Conservation (phyloP, 2,329 filamentous ascomycete genomes). For the Pseudopyrenochaeta lycopersici region DNA sequence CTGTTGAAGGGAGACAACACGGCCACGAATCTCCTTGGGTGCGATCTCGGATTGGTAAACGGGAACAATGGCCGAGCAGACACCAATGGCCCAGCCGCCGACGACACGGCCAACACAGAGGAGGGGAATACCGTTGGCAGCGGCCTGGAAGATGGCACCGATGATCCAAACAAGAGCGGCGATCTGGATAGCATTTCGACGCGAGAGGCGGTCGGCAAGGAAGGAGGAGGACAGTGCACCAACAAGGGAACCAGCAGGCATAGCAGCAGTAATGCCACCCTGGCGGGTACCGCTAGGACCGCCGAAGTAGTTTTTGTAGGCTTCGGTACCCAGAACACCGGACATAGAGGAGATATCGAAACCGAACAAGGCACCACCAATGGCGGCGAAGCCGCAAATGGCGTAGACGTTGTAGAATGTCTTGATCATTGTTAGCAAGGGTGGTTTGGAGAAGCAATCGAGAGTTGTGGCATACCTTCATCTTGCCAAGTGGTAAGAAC, state of each 20-base stretch:
- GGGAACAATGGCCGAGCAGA: constrained; percentile 89
- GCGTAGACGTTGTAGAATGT: constrained; percentile 63
- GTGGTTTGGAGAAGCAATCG: not conserved
- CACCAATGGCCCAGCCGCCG: constrained; percentile 86
- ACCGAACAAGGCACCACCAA: constrained; percentile 56
- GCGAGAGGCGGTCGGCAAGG: constrained; percentile 57
- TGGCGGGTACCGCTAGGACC: constrained; percentile 45
- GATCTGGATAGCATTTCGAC: constrained; percentile 55
- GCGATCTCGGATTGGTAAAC: constrained; percentile 91
- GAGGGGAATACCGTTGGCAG: constrained; percentile 49
- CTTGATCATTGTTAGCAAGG: constrained; percentile 6
- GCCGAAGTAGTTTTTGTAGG: constrained; percentile 50
- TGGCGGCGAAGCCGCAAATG: constrained; percentile 68
- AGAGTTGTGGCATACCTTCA: constrained; percentile 32
- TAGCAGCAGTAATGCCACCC: constrained; percentile 58
- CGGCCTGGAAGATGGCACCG: constrained; percentile 53
- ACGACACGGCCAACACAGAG: constrained; percentile 71
- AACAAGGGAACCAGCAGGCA: constrained; percentile 60
- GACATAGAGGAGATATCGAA: constrained; percentile 53
- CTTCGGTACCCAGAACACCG: constrained; percentile 49
- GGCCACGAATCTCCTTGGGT: constrained; percentile 58
- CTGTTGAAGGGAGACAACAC: constrained; percentile 72
- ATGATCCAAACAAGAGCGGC: constrained; percentile 57
- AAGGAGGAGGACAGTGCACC: constrained; percentile 57
- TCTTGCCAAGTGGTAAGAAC: constrained; percentile 30